These are phyloP conservation scores for Zygotorulaspora danielsina DNA, from an alignment of 805 yeast genomes.

Conservation along the genomic window DNA sequence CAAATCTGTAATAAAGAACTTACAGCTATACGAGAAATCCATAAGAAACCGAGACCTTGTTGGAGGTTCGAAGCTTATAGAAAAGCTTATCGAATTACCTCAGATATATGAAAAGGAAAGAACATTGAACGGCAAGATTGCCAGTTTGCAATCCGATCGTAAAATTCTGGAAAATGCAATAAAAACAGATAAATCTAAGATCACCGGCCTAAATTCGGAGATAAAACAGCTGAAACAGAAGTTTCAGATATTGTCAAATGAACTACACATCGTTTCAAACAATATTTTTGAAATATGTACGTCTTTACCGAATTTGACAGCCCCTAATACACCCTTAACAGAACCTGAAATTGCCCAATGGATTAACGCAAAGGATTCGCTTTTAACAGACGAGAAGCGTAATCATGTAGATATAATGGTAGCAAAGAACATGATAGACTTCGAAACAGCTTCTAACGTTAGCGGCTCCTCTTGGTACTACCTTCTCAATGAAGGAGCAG, in stretches of 20 bases:
- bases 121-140: conserved; percentile 20
- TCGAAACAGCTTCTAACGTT: conserved; percentile 64
- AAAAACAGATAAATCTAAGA: conserved; percentile 22
- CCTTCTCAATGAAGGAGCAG: conserved; percentile 76
- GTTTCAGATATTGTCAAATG: conserved; percentile 21
- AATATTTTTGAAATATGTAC: conserved; percentile 42
- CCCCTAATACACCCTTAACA: conserved; percentile 42
- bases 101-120: conserved; percentile 25
- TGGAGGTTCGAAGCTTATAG: conserved; percentile 20
- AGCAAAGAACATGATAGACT: conserved; percentile 61
- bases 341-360: conserved; percentile 46
- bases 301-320: conserved; percentile 60
- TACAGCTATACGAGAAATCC: conserved; percentile 23
- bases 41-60: conserved; percentile 30
- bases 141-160: conserved; percentile 30
- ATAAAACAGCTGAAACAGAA: conserved; percentile 26
- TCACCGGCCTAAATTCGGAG: conserved; percentile 12
- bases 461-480: conserved; percentile 87
- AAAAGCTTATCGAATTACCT: conserved; percentile 31
- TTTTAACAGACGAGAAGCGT: conserved; percentile 22
- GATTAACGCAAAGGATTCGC: conserved; percentile 41
- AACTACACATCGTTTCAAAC: conserved; percentile 33
- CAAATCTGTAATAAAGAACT: conserved; percentile 19
- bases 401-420: conserved; percentile 76
- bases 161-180: conserved; percentile 29